Evolutionary conservation across 768 basidiomycete species (phyloP).

Genomic region (Serendipita indica): DNA sequence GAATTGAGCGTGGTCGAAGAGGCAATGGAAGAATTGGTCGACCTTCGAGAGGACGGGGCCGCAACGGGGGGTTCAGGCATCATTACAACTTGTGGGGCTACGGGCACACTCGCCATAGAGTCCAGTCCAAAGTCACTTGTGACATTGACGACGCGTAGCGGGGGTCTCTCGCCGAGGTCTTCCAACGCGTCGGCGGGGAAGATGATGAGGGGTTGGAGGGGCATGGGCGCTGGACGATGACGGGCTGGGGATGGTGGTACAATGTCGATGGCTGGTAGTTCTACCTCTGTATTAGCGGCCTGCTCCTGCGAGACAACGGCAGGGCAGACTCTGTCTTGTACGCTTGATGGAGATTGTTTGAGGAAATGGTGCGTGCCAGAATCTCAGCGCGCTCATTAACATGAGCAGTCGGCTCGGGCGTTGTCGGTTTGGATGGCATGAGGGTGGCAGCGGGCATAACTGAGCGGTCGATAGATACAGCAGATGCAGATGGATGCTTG

Average conservation of each 20-base stretch:
- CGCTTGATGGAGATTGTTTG: background rate
- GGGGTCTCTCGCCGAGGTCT: background rate
- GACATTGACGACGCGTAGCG: slow-evolving; percentile 2
- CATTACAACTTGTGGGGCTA: background rate
- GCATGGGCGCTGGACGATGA: background rate
- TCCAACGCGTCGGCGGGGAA: background rate
- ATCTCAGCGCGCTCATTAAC: slow-evolving; percentile 2
- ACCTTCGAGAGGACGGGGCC: too few species aligned
- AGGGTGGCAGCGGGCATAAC: background rate
- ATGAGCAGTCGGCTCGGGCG: background rate
- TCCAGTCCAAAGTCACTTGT: background rate
- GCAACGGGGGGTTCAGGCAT: background rate
- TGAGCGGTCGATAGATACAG: background rate
- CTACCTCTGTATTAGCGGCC: background rate
- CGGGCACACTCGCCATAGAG: slow-evolving; percentile 4
- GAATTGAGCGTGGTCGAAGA: background rate
- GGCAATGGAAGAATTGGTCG: background rate
- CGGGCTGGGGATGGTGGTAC: background rate
- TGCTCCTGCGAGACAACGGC: background rate
- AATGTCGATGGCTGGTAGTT: background rate
- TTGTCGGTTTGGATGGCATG: background rate
- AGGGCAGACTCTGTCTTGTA: background rate
- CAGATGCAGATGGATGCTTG: background rate
- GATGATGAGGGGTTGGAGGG: background rate
- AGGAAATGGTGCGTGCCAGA: background rate